A percentile compares a stretch with the other conserved stretches of the same genome.
Evolutionary conservation across 768 basidiomycete genomes (phyloP).

Genomic region (Cubamyces sp.): DNA sequence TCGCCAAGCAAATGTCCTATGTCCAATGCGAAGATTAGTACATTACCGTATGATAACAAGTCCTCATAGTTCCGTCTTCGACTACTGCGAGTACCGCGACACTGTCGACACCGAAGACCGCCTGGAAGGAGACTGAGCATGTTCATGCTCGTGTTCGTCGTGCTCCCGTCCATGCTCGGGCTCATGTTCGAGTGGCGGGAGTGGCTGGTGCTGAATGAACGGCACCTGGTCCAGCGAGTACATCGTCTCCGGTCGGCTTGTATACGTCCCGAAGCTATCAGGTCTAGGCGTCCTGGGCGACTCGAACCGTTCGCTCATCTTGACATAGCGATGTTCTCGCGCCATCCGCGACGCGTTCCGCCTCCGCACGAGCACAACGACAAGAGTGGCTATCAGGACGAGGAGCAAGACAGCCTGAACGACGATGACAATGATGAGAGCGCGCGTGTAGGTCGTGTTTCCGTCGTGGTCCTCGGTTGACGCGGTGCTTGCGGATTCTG

Average conservation of each 20-base stretch:
- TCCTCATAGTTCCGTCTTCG: too few species aligned
- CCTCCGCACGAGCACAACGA: neutral
- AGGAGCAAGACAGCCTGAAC: conserved; percentile 1
- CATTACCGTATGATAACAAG: too few species aligned
- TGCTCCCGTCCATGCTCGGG: too few species aligned
- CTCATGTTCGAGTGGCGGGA: neutral
- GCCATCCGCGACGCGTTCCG: neutral
- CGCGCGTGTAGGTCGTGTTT: neutral
- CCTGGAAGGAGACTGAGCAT: neutral
- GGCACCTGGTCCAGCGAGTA: too few species aligned
- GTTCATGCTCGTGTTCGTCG: neutral
- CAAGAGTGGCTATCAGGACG: neutral
- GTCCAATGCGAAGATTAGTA: too few species aligned
- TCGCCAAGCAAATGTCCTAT: too few species aligned
- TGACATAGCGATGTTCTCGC: neutral
- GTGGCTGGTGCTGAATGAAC: neutral
- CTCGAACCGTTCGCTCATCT: neutral
- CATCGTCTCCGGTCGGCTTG: too few species aligned
- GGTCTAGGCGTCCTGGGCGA: neutral
- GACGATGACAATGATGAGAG: conserved; percentile 1
- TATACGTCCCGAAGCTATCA: neutral
- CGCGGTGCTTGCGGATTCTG: neutral
- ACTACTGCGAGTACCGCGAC: conserved; percentile 1
- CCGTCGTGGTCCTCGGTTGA: neutral
- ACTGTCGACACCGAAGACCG: conserved; percentile 1